These are phyloP conservation scores for Taphrina confusa DNA, from an alignment of 1,139 yeast genomes.

Conservation along the genomic window DNA sequence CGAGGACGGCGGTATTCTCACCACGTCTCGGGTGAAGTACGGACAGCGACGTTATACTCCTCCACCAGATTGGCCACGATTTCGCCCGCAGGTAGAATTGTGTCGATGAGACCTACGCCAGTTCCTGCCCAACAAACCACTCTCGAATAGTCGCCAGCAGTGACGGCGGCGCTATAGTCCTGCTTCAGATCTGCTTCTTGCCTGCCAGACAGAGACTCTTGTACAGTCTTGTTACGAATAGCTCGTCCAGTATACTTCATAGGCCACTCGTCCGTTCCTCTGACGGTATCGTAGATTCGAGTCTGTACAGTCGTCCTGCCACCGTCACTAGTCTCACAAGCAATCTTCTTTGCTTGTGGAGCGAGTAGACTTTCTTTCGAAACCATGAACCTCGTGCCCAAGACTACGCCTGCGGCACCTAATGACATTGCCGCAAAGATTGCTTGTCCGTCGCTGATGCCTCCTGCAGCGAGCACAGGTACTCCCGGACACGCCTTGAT, in stretches of 20 bases:
- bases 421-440: conserved; percentile 45
- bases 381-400: conserved; percentile 37
- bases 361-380: conserved; percentile 35
- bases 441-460: conserved; percentile 49
- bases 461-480: conserved; percentile 54
- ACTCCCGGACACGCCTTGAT: conserved; percentile 44
- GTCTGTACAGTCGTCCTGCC: conserved; percentile 37
- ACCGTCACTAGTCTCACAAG: conserved; percentile 35
- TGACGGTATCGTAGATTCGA: conserved; percentile 36
- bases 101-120: conserved; percentile 38
- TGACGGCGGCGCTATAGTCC: conserved; percentile 31
- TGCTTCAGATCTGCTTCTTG: conserved; percentile 9
- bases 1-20: no score
- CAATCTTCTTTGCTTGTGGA: conserved; percentile 25
- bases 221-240: conserved; percentile 34
- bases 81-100: conserved; percentile 35
- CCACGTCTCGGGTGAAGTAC: neutral
- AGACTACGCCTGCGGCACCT: conserved; percentile 48
- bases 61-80: conserved; percentile 29
- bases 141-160: conserved; percentile 33
- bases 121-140: conserved; percentile 39
- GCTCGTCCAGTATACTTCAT: conserved; percentile 37
- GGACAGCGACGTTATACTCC: conserved; percentile 28
- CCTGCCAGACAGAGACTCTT: conserved; percentile 30
- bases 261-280: conserved; percentile 39